Evolutionary conservation across 1,284 basidiomycete species (phyloP), one percentile per base, ranked within the genome.

Genomic region (Ceratobasidium sp.): DNA sequence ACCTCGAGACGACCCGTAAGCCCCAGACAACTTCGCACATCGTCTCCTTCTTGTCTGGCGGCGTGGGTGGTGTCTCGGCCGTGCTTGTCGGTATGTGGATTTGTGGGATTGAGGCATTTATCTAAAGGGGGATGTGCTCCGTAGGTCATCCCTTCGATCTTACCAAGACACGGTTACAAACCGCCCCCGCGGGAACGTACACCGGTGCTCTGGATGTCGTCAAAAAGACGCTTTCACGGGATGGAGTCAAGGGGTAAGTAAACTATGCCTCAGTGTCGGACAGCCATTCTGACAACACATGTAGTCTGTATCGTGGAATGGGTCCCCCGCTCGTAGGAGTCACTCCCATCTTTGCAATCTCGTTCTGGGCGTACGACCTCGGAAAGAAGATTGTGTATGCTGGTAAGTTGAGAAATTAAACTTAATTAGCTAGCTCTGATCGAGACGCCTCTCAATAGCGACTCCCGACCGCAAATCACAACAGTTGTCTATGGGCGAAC

Each of bases 281-380:
- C 41, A 18, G 26, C 35, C 9, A 26, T 16, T 41, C n/a, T 57
- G 52, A 49, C 58, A 5, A 2, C 47, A 21, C 30, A 54, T 66
- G 32, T 72, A 97, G 95, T 43, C 82, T 99, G 82, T 99, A 98
- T 82, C 93, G 97, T 77, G 97, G 97, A 46, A 96, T 99, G 84
- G 92, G 97, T 2, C 97, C 98, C 30, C 98, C 98, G 63, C 84
- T 99, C 75, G 85, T 98, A 44, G 98, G 98, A 69, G 96, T 99
- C 38, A 98, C 98, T 1, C 98, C 98, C 59, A 99, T 99, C 80
- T 99, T 99, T 80, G 98, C 98, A 14, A 85, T 99, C 55, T 98
- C 96, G 2, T 99, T 99, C 86, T 98, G 96, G 96, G 95, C 94
- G 21, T 99, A 98, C 82, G 96, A 98, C 80, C 86, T 91, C 75